A percentile compares a stretch with the other conserved stretches of the same genome.
Evolutionary conservation across 352 stramenopile species (phyloP).

Genomic region (Globisporangium nodosum): DNA sequence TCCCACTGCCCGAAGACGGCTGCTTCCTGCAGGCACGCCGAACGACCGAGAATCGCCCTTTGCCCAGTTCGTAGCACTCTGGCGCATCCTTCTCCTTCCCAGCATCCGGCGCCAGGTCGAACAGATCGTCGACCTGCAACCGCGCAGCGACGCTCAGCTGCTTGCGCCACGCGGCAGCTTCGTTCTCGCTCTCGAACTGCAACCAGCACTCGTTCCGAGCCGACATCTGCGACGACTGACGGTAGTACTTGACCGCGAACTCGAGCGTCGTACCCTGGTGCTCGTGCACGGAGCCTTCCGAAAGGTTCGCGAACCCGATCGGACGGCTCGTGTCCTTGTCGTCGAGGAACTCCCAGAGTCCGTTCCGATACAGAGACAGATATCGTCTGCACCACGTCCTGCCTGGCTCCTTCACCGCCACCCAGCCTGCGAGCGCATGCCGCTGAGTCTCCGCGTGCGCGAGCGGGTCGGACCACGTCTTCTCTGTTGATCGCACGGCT

Average conservation of each 20-base stretch:
- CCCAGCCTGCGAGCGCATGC: constrained; percentile 38
- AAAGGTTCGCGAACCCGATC: constrained; percentile 71
- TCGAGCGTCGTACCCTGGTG: constrained; percentile 45
- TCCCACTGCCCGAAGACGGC: background rate
- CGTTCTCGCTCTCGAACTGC: constrained; percentile 42
- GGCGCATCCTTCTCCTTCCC: constrained; percentile 13
- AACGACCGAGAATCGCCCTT: constrained; percentile 77
- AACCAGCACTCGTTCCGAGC: constrained; percentile 54
- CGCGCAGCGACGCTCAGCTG: constrained; percentile 30
- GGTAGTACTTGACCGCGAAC: constrained; percentile 57
- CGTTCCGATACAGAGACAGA: constrained; percentile 67
- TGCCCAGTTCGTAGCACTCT: constrained; percentile 70
- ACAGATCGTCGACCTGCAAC: constrained; percentile 60
- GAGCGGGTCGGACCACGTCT: constrained; percentile 20
- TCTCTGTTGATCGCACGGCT: constrained; percentile 29
- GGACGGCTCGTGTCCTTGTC: constrained; percentile 50
- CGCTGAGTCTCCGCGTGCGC: constrained; percentile 7
- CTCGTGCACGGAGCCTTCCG: constrained; percentile 50
- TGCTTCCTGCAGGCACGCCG: constrained; percentile 40
- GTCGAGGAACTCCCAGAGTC: constrained; percentile 72
- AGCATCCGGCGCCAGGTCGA: constrained; percentile 52
- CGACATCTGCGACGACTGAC: constrained; percentile 39
- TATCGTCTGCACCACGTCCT: constrained; percentile 66
- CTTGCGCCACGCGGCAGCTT: constrained; percentile 35
- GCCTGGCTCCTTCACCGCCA: constrained; percentile 55